Base-by-base conservation (phyloP, 192 early-diverging fungal genomes). In the Backusella mclennaniae region DNA sequence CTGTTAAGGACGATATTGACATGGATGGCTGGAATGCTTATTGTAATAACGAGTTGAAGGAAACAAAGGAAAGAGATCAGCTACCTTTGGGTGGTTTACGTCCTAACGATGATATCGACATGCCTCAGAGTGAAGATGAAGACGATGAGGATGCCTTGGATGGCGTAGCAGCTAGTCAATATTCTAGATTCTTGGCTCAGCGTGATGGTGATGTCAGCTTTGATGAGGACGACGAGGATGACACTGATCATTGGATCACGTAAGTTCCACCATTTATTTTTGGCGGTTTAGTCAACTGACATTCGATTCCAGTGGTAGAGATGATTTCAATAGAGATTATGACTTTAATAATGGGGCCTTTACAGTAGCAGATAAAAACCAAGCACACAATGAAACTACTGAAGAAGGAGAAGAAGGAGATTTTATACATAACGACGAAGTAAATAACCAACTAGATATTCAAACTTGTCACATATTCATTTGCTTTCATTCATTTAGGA, bases 11-110 rank as follows among this genome's bases (percentile, higher is more conserved):
- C 15, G 79, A 68, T 72, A 79, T 89, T 73, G 86, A 87, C 59
- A 76, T 85, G 17, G 83, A 85, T n/a, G 81, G 79, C 21, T 89
- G 88, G 88, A 84, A 84, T 73, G 82, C 84, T 52, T 89, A 89
- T 73, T 85, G 87, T 35, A 69, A 73, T 33, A 72, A 72, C 35
- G 68, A 63, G 12, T 42, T 76, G 33, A 66, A 23, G 21, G 77
- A 66, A 35, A 69, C 72, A 26, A 79, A 76, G 33, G 68, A 76
- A 63, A 52, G 73, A 15, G 74, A 77, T 68, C 82, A 83, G 33
- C 79, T 81, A 26, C 84, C 85, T 11, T 76, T 89, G 21, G 88
- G 88, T 46, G 88, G 88, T 7, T 73, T 80, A 21, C 82, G 86
- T 35, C 88, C 88, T 17, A 89, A 86, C 56, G 85, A 83, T 71